phyloP scores from a whole-genome alignment of 1,139 yeast genomes.

The Arxiozyma telluris region DNA sequence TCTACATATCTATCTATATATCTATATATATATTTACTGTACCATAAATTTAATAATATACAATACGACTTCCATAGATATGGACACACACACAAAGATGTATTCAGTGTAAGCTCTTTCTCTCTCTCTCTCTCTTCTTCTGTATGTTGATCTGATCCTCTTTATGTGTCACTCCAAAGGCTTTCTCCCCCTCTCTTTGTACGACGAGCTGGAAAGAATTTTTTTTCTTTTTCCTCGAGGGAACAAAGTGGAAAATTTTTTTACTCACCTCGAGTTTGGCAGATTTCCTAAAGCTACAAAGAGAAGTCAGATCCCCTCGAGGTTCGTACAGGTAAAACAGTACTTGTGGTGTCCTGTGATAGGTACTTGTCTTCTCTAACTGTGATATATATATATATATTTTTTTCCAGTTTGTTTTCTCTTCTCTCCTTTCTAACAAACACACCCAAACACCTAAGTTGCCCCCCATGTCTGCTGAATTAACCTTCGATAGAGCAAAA shows the following conservation, averaged over 20 bases:
- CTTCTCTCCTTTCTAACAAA: not conserved
- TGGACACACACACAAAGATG: too few species aligned
- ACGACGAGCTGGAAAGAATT: not conserved
- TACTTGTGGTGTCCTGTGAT: not conserved
- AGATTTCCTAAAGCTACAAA: too few species aligned
- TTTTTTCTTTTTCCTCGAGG: not conserved
- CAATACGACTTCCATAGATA: not conserved
- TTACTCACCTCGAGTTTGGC: too few species aligned
- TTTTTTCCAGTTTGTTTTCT: not conserved
- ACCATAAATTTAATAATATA: not conserved
- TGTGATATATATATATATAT: too few species aligned
- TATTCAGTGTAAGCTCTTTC: too few species aligned
- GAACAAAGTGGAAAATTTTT: too few species aligned
- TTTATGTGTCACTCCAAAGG: too few species aligned
- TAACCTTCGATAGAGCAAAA: slow-evolving; percentile 38
- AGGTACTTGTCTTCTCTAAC: too few species aligned
- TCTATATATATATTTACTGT: not conserved
- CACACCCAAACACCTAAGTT: not conserved
- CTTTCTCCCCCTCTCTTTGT: not conserved
- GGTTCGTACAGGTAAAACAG: not conserved
- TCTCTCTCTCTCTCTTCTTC: too few species aligned
- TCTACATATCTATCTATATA: too few species aligned
- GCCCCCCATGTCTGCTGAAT: slow-evolving; percentile 27
- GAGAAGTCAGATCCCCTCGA: not conserved
- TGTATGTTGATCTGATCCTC: too few species aligned